These are phyloP conservation scores for Colletotrichum somersetense DNA, from an alignment of 2,329 filamentous ascomycete species.

Conservation along the genomic window DNA sequence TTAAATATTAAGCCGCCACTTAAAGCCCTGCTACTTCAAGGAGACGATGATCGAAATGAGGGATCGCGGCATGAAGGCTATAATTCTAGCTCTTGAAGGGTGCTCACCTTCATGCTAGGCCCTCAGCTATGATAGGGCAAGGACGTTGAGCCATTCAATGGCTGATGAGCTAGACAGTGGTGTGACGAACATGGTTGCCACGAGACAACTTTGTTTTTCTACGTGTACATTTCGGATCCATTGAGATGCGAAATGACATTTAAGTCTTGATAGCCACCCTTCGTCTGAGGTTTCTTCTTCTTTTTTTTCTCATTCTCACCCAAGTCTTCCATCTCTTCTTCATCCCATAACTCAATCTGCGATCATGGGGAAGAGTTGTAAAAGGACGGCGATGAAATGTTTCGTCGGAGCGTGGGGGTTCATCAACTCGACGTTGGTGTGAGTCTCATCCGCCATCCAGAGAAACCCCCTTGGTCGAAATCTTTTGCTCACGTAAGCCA, in stretches of 20 bases:
- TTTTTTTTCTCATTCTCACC: neutral
- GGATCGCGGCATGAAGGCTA: neutral
- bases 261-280: neutral
- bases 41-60: neutral
- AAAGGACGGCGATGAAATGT: slow-evolving; percentile 12
- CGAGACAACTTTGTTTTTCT: neutral
- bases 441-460: neutral
- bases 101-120: neutral
- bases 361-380: neutral
- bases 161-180: neutral
- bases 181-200: neutral
- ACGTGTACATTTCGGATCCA: neutral
- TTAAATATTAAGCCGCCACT: neutral
- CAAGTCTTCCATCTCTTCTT: neutral
- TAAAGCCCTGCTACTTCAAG: neutral
- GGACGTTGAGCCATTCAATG: neutral
- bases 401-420: slow-evolving; percentile 25
- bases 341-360: neutral
- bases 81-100: neutral
- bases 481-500: neutral
- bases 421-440: slow-evolving; percentile 32
- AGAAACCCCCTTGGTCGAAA: neutral
- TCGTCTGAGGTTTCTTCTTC: neutral
- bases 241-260: neutral
- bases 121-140: neutral